Base-by-base conservation (phyloP, 805 yeast genomes). In the Candida pseudofarinosa region DNA sequence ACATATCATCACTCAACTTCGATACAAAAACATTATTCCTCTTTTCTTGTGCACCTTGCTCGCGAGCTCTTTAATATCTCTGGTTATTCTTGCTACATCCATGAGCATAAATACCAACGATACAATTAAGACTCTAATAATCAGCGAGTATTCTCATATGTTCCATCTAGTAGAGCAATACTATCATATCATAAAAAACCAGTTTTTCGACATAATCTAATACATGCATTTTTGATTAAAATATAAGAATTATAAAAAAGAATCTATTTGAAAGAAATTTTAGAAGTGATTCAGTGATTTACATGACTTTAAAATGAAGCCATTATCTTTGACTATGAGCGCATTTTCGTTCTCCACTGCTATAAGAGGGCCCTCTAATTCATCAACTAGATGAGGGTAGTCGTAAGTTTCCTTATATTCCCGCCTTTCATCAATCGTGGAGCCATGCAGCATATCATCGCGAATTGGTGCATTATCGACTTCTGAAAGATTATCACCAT, bases 321-420 rank as follows among this genome's bases (percentile, higher is more conserved):
- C 71, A 41, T 64, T 65, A 3, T 50, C 42, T 12, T 59, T 52
- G 33, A 65, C 52, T 37, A 60, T 46, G 17, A 66, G 45, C 6
- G 65, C 64, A 30, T 65, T 67, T 23, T 62, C 52, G 1, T 80
- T 80, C 47, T 83, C 88, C 13, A 82, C 68, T 1, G 83, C 85
- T 28, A 90, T 69, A 78, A 95, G 79, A 0, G 98, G 97, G 0
- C 95, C 95, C 50, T 88, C 96, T 36, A 91, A 64, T 4, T 79
- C 76, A 39, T 75, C 77, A 0, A 82, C 72, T 51, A 88, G 62
- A 50, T 79, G 79, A 2, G 96, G 96, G 60, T 87, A 90, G 37
- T 80, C 82, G 53, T 89, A 91, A 5, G 79, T 79, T 50, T 79
- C 84, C 52, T 80, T 72, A 36, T 74, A 56, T 57, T 88, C 96